Conservation (phyloP, 352 stramenopile genomes). For the Hyaloperonospora arabidopsidis region DNA sequence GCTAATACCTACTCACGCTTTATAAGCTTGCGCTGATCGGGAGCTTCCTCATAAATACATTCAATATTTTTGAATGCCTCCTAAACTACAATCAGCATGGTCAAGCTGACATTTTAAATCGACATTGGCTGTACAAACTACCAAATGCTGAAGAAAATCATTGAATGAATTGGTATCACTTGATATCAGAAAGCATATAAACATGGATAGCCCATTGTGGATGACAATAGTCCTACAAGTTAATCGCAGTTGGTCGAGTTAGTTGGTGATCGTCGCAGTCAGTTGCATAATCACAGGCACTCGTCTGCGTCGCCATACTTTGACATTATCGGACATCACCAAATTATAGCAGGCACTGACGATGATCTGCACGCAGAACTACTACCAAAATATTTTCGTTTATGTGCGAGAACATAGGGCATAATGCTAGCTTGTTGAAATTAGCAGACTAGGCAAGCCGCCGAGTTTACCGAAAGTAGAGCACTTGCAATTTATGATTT, state of each 20-base stretch:
- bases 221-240: background rate
- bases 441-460: background rate
- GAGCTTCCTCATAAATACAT: background rate
- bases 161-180: background rate
- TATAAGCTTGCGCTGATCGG: background rate
- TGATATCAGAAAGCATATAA: background rate
- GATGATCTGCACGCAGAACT: background rate
- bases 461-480: background rate
- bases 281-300: too few species aligned
- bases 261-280: background rate
- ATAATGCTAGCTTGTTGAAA: too few species aligned
- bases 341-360: background rate
- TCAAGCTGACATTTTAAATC: background rate
- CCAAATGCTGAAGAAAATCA: background rate
- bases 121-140: background rate
- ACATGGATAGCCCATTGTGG: too few species aligned
- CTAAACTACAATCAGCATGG: background rate
- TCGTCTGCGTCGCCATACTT: too few species aligned
- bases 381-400: too few species aligned
- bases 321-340: background rate
- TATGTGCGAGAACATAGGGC: background rate
- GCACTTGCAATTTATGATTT: background rate
- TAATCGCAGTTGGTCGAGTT: background rate
- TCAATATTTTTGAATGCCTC: background rate
- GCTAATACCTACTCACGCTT: background rate